These are phyloP conservation scores for Pseudoperonospora humuli DNA, from an alignment of 352 stramenopile species.

Conservation along the genomic window DNA sequence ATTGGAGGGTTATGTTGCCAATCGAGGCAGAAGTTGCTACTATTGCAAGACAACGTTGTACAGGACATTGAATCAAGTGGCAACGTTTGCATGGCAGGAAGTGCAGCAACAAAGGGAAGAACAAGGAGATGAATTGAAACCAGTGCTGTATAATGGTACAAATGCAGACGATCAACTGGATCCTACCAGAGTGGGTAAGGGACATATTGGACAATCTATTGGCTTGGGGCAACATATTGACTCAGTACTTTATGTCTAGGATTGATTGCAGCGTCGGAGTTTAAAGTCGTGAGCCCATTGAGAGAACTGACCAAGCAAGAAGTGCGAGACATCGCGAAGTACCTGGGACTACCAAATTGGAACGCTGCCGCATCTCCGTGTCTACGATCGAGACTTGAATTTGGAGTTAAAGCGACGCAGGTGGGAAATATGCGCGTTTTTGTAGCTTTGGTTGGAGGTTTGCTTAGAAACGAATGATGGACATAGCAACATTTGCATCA, in stretches of 20 bases:
- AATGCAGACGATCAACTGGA: conserved; percentile 94
- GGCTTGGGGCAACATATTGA: too few relatives aligned
- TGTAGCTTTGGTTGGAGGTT: neutral
- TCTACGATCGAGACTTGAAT: conserved; percentile 90
- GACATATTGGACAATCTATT: too few relatives aligned
- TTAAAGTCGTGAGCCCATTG: conserved; percentile 90
- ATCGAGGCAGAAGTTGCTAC: conserved; percentile 92
- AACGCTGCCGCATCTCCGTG: conserved; percentile 94
- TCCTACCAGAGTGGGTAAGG: conserved; percentile 79
- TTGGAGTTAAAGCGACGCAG: conserved; percentile 89
- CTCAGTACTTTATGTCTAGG: too few relatives aligned
- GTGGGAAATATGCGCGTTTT: conserved; percentile 26
- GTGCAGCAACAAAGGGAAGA: conserved; percentile 6
- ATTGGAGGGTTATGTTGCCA: conserved; percentile 89
- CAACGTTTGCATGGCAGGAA: conserved; percentile 41
- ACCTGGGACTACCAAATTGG: conserved; percentile 92
- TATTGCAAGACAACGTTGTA: conserved; percentile 98
- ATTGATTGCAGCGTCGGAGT: conserved; percentile 89
- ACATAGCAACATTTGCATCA: conserved; percentile 54
- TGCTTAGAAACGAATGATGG: neutral
- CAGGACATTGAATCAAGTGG: conserved; percentile 86
- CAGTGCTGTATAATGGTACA: conserved; percentile 94
- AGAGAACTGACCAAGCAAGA: conserved; percentile 85
- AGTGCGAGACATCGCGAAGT: conserved; percentile 82
- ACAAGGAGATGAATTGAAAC: conserved; percentile 9